phyloP scores from a whole-genome alignment of 495 filamentous ascomycete species.

The Penicillium atrosanguineum region DNA sequence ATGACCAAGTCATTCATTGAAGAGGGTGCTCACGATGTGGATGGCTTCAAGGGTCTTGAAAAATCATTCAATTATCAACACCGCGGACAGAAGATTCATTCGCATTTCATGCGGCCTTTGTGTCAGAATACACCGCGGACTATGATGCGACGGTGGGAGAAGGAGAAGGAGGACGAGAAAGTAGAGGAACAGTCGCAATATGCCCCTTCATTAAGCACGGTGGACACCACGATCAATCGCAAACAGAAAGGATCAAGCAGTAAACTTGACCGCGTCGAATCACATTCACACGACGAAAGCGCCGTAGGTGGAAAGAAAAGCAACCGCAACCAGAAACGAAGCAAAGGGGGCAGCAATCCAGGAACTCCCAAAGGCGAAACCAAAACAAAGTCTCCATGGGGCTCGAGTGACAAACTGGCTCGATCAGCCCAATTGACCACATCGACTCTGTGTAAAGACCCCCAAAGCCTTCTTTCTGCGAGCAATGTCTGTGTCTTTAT shows the following conservation, averaged over 20 bases:
- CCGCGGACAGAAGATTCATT: slow-evolving; percentile 58
- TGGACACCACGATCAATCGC: slow-evolving; percentile 8
- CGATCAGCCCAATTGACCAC: slow-evolving; percentile 11
- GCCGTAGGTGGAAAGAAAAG: slow-evolving; percentile 35
- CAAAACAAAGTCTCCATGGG: slow-evolving; percentile 34
- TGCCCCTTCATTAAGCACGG: slow-evolving; percentile 6
- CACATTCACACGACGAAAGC: slow-evolving; percentile 35
- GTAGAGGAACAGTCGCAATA: slow-evolving; percentile 30
- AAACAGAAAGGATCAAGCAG: slow-evolving; percentile 29
- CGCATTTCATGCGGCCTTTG: slow-evolving; percentile 64
- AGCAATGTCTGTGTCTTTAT: slow-evolving; percentile 62
- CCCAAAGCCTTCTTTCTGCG: slow-evolving; percentile 15
- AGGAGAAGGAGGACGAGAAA: slow-evolving; percentile 29
- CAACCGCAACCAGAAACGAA: slow-evolving; percentile 36
- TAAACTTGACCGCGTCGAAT: slow-evolving; percentile 31
- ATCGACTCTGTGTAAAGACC: slow-evolving; percentile 33
- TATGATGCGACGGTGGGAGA: slow-evolving; percentile 21
- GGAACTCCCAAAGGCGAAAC: slow-evolving; percentile 34
- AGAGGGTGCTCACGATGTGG: slow-evolving; percentile 61
- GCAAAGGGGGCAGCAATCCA: slow-evolving; percentile 35
- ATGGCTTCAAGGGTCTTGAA: slow-evolving; percentile 65
- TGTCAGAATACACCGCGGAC: slow-evolving; percentile 58
- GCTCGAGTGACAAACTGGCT: slow-evolving; percentile 21
- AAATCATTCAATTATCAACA: slow-evolving; percentile 64
- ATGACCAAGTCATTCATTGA: slow-evolving; percentile 67